Base-by-base conservation (phyloP, 2,329 filamentous ascomycete genomes). In the Aspergillus sp. region DNA sequence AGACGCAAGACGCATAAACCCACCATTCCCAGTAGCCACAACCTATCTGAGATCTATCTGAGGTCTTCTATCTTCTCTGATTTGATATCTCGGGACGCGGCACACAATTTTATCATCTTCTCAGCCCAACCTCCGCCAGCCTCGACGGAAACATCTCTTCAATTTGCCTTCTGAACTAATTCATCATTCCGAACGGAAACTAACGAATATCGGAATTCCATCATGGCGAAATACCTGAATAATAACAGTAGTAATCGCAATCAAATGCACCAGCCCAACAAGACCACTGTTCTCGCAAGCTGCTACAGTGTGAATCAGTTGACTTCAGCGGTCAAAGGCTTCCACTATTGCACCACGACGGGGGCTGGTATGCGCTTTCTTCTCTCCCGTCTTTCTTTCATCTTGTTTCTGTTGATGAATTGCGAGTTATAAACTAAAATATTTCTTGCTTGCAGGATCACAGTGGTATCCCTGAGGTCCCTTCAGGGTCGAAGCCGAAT, bases 381-480 rank as follows among this genome's bases (percentile, higher is more conserved):
- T 26, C 34, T 35, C 28, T 28, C 19, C 34, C 19, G 8, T 26
- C 28, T 27, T 39, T 8, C 29, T 8, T 30, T 29, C 2, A 8
- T 19, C 29, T 19, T 19, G 19, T 19, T 8, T 29, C 5, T 32
- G 12, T n/a, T 33, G 12, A 27, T 32, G 26, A 8, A 42, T 1
- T 19, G 19, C 19, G 19, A 19, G 19, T 19, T 19, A 19, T 19
- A 19, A 19, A 19, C 19, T 19, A 19, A 6, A 5, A 35, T n/a
- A 30, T 12, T 47, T 10, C 33, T 4, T 32, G 33, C 5, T 33
- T 47, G 44, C 64, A 83, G 84, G 85, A 82, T 83, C 83, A 73
- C 83, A 88, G 86, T 91, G 86, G 86, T 88, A 86, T 89, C 85
- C 86, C 86, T 91, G 86, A 91, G 86, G 86, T 87, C 78, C 82